Evolutionary conservation across 176 grass and related monocot species (phyloP).

Genomic region (Aechmea fasciata): DNA sequence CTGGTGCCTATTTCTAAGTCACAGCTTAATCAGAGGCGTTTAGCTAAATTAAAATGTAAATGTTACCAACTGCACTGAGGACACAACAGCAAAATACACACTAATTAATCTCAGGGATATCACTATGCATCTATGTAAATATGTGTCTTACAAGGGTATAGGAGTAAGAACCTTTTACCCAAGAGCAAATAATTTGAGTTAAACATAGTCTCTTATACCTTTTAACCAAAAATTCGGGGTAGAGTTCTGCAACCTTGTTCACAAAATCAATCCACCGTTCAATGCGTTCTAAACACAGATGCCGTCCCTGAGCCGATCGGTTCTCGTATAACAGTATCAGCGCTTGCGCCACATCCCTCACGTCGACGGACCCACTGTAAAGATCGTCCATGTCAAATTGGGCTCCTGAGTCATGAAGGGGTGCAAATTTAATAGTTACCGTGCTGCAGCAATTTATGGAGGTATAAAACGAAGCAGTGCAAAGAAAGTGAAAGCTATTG

Average conservation of each 20-base stretch:
- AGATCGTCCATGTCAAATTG: constrained; percentile 20
- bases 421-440: not conserved
- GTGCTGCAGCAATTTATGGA: not conserved
- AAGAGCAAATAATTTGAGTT: no score
- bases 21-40: not conserved
- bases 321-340: constrained; percentile 38
- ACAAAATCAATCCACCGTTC: constrained; percentile 19
- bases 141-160: no score
- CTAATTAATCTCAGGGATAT: not conserved
- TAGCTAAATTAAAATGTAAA: not conserved
- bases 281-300: constrained; percentile 35
- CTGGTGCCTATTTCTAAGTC: not conserved
- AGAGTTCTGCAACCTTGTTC: constrained; percentile 31
- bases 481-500: no score
- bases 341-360: constrained; percentile 32
- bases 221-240: constrained; percentile 28
- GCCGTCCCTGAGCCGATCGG: constrained; percentile 26
- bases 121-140: not conserved
- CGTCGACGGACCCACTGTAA: constrained; percentile 33
- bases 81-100: no score
- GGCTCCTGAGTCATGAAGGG: constrained; percentile 17
- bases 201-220: constrained; percentile 16
- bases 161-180: no score
- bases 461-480: not conserved
- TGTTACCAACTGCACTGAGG: no score